phyloP scores from a whole-genome alignment of 345 rosid genomes.

The Eutrema heterophyllum region DNA sequence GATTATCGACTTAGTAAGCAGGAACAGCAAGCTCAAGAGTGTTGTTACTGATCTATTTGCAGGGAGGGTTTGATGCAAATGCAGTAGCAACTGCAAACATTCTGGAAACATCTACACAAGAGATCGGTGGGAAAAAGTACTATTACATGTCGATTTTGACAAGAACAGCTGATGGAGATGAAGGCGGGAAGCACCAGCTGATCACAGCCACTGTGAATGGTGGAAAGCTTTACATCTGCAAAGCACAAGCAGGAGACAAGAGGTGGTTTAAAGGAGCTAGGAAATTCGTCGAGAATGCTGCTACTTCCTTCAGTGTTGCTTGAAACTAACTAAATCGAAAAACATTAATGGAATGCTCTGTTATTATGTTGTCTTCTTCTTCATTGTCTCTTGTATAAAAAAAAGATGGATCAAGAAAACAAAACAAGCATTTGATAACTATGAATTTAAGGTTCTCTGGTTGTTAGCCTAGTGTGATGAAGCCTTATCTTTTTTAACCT shows the following conservation, averaged over 20 bases:
- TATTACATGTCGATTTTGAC: slow-evolving; percentile 69
- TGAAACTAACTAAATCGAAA: slow-evolving; percentile 21
- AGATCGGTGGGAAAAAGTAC: slow-evolving; percentile 46
- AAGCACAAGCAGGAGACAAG: slow-evolving; percentile 98
- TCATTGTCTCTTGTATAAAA: neutral
- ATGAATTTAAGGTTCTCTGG: neutral
- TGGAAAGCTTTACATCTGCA: slow-evolving; percentile 85
- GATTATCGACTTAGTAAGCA: neutral
- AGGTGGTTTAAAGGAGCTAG: slow-evolving; percentile 97
- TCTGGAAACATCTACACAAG: slow-evolving; percentile 47
- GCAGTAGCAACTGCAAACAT: slow-evolving; percentile 84
- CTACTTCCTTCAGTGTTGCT: slow-evolving; percentile 75
- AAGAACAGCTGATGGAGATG: slow-evolving; percentile 98
- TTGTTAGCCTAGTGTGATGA: neutral
- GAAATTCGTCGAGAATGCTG: slow-evolving; percentile 64
- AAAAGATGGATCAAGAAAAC: neutral
- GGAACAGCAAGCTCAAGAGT: neutral
- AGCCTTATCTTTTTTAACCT: neutral
- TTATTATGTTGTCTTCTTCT: neutral
- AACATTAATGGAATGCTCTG: neutral
- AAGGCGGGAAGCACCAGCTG: slow-evolving; percentile 89
- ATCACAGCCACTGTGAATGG: slow-evolving; percentile 65
- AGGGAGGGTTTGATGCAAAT: slow-evolving; percentile 82
- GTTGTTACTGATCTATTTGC: neutral
- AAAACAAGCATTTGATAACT: neutral